Base-by-base conservation (phyloP, 2,329 filamentous ascomycete genomes). In the Drechslera avenae region DNA sequence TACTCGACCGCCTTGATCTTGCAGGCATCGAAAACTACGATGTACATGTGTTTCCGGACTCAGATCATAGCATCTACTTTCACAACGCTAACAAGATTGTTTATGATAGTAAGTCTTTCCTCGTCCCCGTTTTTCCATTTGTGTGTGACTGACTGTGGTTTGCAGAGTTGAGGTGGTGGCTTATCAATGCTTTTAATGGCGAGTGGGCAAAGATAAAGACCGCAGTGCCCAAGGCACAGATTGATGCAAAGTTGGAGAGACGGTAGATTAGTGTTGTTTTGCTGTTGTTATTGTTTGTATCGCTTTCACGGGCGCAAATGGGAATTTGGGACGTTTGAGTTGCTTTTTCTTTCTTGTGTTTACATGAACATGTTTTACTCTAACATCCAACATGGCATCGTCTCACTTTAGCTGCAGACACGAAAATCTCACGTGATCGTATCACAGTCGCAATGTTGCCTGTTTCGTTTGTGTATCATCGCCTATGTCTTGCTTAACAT, bases 131-230 rank as follows among this genome's bases (percentile, higher is more conserved):
- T 2, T 28, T 3, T 3, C 12, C 7, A 28, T 3, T 1, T 23
- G 5, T 23, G 21, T 23, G 6, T 7, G 26, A 32, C 59, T 62
- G 39, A 57, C 35, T 14, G 18, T n/a, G 16, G 2, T 21, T 16
- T 17, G 26, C 16, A 91, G 89, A 91, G 76, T 74, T 96, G 26
- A 86, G 81, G 50, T 92, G 90, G 71, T 99, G 93, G 93, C 85
- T 99, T 46, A 83, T 97, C 69, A 97, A 97, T 71, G 94, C 94
- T 1, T 99, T 99, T 73, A 97, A 97, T 63, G 94, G 94, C 43
- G 91, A 97, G 73, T 97, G 93, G 91, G 78, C 93, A 41, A 78
- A 79, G 39, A 83, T 81, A 14, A 75, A 79, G 13, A 71, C 82
- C 45, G 81, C 83, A 0, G 74, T 74, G 21, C 84, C 84, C 1